Evolutionary conservation across 2,329 filamentous ascomycete genomes (phyloP), one percentile per base, ranked within the genome.

Genomic region (Alternaria panax): DNA sequence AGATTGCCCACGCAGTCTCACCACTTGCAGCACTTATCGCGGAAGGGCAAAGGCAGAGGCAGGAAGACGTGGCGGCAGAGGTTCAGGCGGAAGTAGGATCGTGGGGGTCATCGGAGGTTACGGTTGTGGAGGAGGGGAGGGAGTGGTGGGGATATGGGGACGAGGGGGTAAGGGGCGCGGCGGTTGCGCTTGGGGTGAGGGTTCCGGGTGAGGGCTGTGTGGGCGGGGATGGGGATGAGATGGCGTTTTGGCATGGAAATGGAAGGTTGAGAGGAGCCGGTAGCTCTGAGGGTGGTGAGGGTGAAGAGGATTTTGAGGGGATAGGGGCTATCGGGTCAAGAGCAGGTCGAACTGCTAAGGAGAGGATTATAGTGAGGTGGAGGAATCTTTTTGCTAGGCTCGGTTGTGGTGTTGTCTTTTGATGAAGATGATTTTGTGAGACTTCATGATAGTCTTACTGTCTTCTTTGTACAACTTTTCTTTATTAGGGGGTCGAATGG

Each of bases 21-120:
- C n/a, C n/a, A n/a, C n/a, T n/a, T n/a, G n/a, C n/a, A n/a, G n/a
- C n/a, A n/a, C n/a, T 5, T 20, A 20, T 38, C 2, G n/a, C 4
- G 18, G 36, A 40, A 20, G 5, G 3, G 2, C 4, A 24, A 14
- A 11, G 38, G 32, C 14, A 41, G 20, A 14, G 20, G 9, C 20
- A 24, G 4, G 6, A n/a, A 41, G n/a, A n/a, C n/a, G n/a, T n/a
- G n/a, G n/a, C n/a, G n/a, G n/a, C n/a, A n/a, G n/a, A n/a, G n/a
- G n/a, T n/a, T n/a, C n/a, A n/a, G n/a, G n/a, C n/a, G n/a, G n/a
- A n/a, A n/a, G n/a, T n/a, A n/a, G n/a, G n/a, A n/a, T n/a, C n/a
- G n/a, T n/a, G n/a, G 16, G 6, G 0, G 2, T n/a, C 24, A 7
- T 3, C 25, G 0, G 0, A 2, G 3, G 24, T 41, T 14, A 41